A percentile compares a stretch with the other conserved stretches of the same genome.
Evolutionary conservation across 2,329 filamentous ascomycete species (phyloP).

Genomic region (Colletotrichum somersetense): DNA sequence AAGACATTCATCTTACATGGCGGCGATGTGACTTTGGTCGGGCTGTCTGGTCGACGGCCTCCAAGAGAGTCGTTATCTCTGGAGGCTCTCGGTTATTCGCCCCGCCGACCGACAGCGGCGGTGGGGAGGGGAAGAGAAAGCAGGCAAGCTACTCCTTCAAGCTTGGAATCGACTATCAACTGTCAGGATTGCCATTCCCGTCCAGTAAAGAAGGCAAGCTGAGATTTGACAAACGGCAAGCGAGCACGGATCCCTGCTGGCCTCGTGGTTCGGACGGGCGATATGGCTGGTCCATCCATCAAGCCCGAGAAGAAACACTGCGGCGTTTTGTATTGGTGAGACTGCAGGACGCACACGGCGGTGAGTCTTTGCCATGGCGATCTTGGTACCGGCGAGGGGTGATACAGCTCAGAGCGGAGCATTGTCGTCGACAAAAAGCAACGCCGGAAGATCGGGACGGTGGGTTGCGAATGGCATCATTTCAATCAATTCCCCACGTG

Average conservation of each 20-base stretch:
- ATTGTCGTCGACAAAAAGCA: conserved; percentile 28
- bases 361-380: not conserved
- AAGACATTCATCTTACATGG: not conserved
- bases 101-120: conserved; percentile 14
- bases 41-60: not conserved
- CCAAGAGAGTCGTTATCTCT: conserved; percentile 17
- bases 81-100: not conserved
- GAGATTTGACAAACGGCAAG: conserved; percentile 31
- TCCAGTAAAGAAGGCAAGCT: not conserved
- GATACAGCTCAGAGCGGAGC: conserved; percentile 17
- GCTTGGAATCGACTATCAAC: conserved; percentile 11
- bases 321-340: conserved; percentile 31
- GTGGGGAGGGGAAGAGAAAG: not conserved
- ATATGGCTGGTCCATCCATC: conserved; percentile 35
- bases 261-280: conserved; percentile 28
- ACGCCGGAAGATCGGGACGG: conserved; percentile 22
- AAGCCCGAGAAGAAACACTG: conserved; percentile 28
- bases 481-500: not conserved
- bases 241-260: conserved; percentile 12
- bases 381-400: conserved; percentile 24
- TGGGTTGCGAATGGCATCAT: conserved; percentile 36
- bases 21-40: not conserved
- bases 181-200: not conserved
- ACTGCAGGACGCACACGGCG: conserved; percentile 26
- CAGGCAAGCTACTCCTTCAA: not conserved